Evolutionary conservation across 495 filamentous ascomycete species (phyloP).

Genomic region (Penicillium fimorum): DNA sequence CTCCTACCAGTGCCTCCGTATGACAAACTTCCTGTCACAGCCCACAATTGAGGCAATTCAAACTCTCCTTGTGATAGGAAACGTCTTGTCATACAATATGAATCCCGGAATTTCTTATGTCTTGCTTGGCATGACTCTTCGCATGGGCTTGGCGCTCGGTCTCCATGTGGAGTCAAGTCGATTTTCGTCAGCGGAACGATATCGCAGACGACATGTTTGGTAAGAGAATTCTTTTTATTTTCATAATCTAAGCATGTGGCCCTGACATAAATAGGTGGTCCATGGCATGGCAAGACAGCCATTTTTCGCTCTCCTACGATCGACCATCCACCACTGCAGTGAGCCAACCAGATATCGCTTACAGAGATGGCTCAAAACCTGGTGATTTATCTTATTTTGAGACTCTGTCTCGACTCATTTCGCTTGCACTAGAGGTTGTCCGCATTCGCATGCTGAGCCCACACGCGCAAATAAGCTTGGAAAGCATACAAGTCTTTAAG

Average conservation of each 20-base stretch:
- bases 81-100: constrained; percentile 63
- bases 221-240: constrained; percentile 21
- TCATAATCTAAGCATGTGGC: neutral
- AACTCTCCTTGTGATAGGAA: constrained; percentile 56
- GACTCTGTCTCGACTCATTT: constrained; percentile 53
- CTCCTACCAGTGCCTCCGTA: constrained; percentile 60
- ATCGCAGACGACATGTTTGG: constrained; percentile 46
- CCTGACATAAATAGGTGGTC: constrained; percentile 46
- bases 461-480: constrained; percentile 41
- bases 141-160: constrained; percentile 57
- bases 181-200: constrained; percentile 41
- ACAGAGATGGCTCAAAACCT: constrained; percentile 36
- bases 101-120: constrained; percentile 63
- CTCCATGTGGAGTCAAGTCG: constrained; percentile 53
- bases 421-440: constrained; percentile 55
- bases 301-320: constrained; percentile 61
- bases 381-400: constrained; percentile 52
- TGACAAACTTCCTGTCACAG: constrained; percentile 60
- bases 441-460: constrained; percentile 52
- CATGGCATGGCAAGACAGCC: constrained; percentile 61
- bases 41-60: constrained; percentile 60
- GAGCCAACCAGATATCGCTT: constrained; percentile 49
- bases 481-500: constrained; percentile 51
- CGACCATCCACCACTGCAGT: constrained; percentile 53
- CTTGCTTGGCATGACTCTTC: constrained; percentile 55